Conservation (phyloP, 1,284 basidiomycete genomes). For the Neotropicomus parvogracilis region DNA sequence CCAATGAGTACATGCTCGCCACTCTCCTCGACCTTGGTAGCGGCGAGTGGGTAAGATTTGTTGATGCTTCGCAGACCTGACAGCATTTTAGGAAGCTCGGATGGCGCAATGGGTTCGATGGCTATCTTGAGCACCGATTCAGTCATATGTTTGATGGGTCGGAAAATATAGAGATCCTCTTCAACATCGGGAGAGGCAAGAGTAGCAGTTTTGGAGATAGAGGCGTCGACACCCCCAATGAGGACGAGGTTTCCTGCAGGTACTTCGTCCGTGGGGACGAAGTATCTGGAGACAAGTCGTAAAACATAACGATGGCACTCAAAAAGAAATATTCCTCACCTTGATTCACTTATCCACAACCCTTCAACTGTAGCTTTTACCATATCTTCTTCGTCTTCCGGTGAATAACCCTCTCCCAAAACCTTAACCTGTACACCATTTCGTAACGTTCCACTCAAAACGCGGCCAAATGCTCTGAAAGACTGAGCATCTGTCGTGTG, state of each 20-base stretch:
- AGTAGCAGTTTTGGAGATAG: constrained; percentile 94
- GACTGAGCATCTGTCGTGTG: constrained; percentile 94
- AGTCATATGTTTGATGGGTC: constrained; percentile 93
- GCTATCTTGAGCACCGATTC: constrained; percentile 98
- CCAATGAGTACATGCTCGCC: constrained; percentile 97
- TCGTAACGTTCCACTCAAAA: constrained; percentile 87
- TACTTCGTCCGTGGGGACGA: constrained; percentile 83
- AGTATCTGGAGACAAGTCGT: constrained; percentile 60
- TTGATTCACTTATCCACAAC: constrained; percentile 86
- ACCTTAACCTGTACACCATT: constrained; percentile 89
- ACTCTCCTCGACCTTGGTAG: constrained; percentile 97
- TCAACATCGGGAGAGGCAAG: constrained; percentile 71
- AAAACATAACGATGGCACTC: constrained; percentile 9
- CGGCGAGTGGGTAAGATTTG: constrained; percentile 93
- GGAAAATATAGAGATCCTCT: constrained; percentile 90
- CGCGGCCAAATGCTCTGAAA: constrained; percentile 93
- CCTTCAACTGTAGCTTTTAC: constrained; percentile 81
- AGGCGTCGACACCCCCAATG: constrained; percentile 89
- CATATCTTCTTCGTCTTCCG: constrained; percentile 99
- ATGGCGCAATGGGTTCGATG: constrained; percentile 96
- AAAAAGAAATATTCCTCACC: constrained; percentile 45
- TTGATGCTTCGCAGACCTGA: constrained; percentile 95
- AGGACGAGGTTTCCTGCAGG: constrained; percentile 92
- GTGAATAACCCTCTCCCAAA: constrained; percentile 95
- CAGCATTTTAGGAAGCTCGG: constrained; percentile 98